These are phyloP conservation scores for Talaromyces adpressus DNA, from an alignment of 495 filamentous ascomycete genomes.

Conservation along the genomic window DNA sequence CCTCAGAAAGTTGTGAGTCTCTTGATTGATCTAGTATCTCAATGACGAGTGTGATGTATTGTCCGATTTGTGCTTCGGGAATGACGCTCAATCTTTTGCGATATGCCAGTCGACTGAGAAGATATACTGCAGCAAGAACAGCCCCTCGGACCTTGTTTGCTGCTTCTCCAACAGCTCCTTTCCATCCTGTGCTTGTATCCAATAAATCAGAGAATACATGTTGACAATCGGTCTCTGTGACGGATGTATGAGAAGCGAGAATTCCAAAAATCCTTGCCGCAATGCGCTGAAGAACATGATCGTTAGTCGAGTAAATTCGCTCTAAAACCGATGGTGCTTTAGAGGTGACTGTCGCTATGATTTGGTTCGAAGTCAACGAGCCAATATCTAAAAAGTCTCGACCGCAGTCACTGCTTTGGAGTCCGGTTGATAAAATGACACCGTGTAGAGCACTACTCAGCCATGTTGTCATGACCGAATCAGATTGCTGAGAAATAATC, in stretches of 20 bases:
- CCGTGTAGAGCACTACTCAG: conserved; percentile 52
- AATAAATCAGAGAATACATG: conserved; percentile 35
- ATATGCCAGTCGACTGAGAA: conserved; percentile 52
- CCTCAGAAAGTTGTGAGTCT: conserved; percentile 51
- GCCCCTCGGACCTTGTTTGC: conserved; percentile 55
- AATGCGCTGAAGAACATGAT: conserved; percentile 51
- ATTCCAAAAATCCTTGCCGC: conserved; percentile 72
- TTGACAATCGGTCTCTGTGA: conserved; percentile 23
- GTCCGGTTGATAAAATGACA: conserved; percentile 36
- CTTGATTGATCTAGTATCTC: conserved; percentile 41
- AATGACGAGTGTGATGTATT: conserved; percentile 34
- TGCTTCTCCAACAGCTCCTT: conserved; percentile 51
- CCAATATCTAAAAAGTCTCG: conserved; percentile 60
- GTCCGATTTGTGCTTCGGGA: conserved; percentile 24
- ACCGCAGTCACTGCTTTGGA: conserved; percentile 47
- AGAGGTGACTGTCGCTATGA: conserved; percentile 42
- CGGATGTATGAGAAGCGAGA: conserved; percentile 57
- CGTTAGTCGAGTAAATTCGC: conserved; percentile 58
- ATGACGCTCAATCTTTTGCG: conserved; percentile 28
- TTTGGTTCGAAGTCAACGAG: conserved; percentile 49
- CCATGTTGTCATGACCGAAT: conserved; percentile 30
- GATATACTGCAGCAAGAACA: conserved; percentile 49
- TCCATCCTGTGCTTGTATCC: conserved; percentile 39
- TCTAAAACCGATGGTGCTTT: conserved; percentile 44
- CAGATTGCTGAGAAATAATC: conserved; percentile 33